Conservation (phyloP, 2,329 filamentous ascomycete species). For the Fusarium sp. region DNA sequence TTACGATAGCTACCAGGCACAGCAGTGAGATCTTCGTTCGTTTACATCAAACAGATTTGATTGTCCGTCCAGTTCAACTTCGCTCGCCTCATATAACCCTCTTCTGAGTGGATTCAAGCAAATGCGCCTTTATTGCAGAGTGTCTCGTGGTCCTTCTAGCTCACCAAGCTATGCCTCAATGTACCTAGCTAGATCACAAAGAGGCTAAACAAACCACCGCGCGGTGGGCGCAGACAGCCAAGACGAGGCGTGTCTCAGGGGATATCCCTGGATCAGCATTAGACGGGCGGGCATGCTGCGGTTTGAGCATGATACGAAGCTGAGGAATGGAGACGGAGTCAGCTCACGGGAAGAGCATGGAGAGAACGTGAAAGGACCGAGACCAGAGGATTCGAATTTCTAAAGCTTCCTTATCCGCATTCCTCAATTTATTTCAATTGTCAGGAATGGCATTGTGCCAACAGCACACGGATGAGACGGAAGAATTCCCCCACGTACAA, state of each 20-base stretch:
- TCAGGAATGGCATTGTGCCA: neutral
- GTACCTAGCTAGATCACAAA: slow-evolving; percentile 37
- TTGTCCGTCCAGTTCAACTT: slow-evolving; percentile 23
- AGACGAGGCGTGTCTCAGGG: slow-evolving; percentile 49
- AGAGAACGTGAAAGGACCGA: slow-evolving; percentile 12
- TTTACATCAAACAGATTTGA: slow-evolving; percentile 21
- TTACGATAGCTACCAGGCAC: slow-evolving; percentile 20
- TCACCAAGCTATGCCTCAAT: slow-evolving; percentile 29
- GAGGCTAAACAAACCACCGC: slow-evolving; percentile 34
- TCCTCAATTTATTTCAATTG: slow-evolving; percentile 19
- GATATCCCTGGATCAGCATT: slow-evolving; percentile 43
- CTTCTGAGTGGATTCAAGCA: slow-evolving; percentile 20
- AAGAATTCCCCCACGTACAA: slow-evolving; percentile 22
- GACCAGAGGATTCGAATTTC: slow-evolving; percentile 12
- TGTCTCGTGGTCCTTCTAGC: slow-evolving; percentile 43
- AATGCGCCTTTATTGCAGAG: slow-evolving; percentile 44
- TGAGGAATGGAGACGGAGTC: slow-evolving; percentile 45
- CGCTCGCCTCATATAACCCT: slow-evolving; percentile 30
- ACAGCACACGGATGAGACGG: slow-evolving; percentile 10
- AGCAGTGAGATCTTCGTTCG: slow-evolving; percentile 13
- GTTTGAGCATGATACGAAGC: slow-evolving; percentile 30
- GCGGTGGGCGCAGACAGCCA: slow-evolving; percentile 40
- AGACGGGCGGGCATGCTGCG: slow-evolving; percentile 11
- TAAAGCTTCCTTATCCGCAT: slow-evolving; percentile 34
- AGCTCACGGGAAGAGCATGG: slow-evolving; percentile 18